Percentiles rank a stretch among this genome's conserved stretches.
phyloP scores from a whole-genome alignment of 805 yeast genomes.

The Komagataella ulmi region DNA sequence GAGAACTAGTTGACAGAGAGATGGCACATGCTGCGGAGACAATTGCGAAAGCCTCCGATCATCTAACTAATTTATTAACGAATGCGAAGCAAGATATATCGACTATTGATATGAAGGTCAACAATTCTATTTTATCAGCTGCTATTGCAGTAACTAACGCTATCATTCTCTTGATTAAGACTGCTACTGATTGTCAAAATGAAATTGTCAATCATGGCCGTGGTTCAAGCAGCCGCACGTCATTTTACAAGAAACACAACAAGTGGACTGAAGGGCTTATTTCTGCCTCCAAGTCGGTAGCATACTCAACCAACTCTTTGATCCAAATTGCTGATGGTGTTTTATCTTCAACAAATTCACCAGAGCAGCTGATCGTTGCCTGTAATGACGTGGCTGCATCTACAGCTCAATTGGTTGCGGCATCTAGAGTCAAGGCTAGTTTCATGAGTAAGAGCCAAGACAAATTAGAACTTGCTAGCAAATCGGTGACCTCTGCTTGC shows the following conservation, averaged over 20 bases:
- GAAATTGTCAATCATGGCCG: slow-evolving; percentile 67
- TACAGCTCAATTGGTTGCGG: slow-evolving; percentile 85
- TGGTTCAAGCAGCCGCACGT: slow-evolving; percentile 53
- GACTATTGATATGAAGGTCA: slow-evolving; percentile 50
- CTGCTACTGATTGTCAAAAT: slow-evolving; percentile 69
- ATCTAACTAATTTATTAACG: slow-evolving; percentile 37
- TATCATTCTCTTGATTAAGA: slow-evolving; percentile 52
- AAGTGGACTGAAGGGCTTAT: slow-evolving; percentile 91
- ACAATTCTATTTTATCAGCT: slow-evolving; percentile 63
- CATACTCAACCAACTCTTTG: slow-evolving; percentile 67
- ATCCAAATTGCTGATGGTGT: slow-evolving; percentile 85
- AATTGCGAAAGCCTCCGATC: slow-evolving; percentile 50
- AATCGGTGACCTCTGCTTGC: slow-evolving; percentile 65
- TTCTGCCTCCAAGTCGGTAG: slow-evolving; percentile 82
- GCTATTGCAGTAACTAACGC: slow-evolving; percentile 76
- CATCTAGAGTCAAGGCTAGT: slow-evolving; percentile 76
- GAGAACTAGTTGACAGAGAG: slow-evolving; percentile 61
- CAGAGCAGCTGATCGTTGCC: slow-evolving; percentile 79
- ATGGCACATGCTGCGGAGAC: slow-evolving; percentile 61
- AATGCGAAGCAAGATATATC: slow-evolving; percentile 37
- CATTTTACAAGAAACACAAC: slow-evolving; percentile 75
- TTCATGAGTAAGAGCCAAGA: slow-evolving; percentile 69
- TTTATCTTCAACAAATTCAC: slow-evolving; percentile 44
- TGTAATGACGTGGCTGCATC: slow-evolving; percentile 88
- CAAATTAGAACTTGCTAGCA: slow-evolving; percentile 53